Conservation (phyloP, 306 rosid genomes). For the Pueraria montana region DNA sequence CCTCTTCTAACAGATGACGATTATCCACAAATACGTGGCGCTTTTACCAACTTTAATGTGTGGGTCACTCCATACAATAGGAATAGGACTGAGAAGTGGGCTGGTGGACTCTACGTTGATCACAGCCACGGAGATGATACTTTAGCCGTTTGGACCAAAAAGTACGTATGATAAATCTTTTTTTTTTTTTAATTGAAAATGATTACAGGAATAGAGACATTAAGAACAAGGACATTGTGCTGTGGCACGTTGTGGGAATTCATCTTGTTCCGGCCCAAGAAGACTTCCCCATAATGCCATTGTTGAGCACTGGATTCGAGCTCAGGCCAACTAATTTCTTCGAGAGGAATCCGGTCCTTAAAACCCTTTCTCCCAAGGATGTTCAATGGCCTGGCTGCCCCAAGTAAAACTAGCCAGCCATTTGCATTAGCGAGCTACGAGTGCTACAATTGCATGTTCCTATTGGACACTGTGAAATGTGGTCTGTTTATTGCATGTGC, state of each 20-base stretch:
- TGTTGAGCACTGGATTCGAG: conserved; percentile 63
- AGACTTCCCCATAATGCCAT: conserved; percentile 72
- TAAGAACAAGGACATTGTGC: conserved; percentile 56
- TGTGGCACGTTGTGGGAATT: conserved; percentile 56
- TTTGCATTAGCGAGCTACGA: too few relatives aligned
- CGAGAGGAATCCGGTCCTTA: conserved; percentile 71
- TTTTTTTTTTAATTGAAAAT: too few relatives aligned
- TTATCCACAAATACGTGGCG: conserved; percentile 15
- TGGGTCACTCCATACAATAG: conserved; percentile 75
- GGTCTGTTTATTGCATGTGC: background rate
- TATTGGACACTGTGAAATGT: too few relatives aligned
- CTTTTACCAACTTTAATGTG: conserved; percentile 41
- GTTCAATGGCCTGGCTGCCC: conserved; percentile 42
- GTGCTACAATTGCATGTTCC: too few relatives aligned
- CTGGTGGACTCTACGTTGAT: conserved; percentile 49
- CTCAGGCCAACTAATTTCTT: conserved; percentile 79
- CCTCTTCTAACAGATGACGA: conserved; percentile 61
- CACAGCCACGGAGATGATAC: conserved; percentile 1
- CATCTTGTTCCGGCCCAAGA: conserved; percentile 78
- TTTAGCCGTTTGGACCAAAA: conserved; percentile 3
- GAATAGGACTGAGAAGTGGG: conserved; percentile 74
- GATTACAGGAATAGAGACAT: conserved; percentile 55
- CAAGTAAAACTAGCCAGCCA: too few relatives aligned
- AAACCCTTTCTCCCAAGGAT: conserved; percentile 47
- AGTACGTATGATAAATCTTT: background rate